Conservation (phyloP, 1,139 yeast species). For the Yarrowia galli region DNA sequence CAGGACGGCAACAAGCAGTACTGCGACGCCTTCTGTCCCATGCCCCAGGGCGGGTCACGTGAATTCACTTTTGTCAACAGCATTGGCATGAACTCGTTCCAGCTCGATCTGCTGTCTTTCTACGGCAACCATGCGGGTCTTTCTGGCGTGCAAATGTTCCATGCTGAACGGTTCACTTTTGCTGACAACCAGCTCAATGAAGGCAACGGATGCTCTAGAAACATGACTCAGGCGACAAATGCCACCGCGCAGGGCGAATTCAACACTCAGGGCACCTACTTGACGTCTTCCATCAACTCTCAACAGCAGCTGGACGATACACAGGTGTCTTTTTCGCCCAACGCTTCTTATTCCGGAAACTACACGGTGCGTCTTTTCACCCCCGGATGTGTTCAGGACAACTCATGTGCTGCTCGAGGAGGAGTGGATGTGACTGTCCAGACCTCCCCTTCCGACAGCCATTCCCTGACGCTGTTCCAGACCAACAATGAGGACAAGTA, state of each 20-base stretch:
- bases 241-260: slow-evolving; percentile 45
- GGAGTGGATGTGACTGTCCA: slow-evolving; percentile 76
- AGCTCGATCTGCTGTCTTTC: slow-evolving; percentile 71
- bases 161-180: slow-evolving; percentile 59
- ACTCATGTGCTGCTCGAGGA: slow-evolving; percentile 74
- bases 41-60: slow-evolving; percentile 55
- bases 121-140: slow-evolving; percentile 75
- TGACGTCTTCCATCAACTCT: slow-evolving; percentile 52
- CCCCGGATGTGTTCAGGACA: slow-evolving; percentile 82
- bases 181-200: slow-evolving; percentile 79
- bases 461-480: slow-evolving; percentile 63
- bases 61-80: slow-evolving; percentile 83
- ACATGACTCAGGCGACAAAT: slow-evolving; percentile 47
- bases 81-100: slow-evolving; percentile 66
- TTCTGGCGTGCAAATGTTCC: slow-evolving; percentile 76
- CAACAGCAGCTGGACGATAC: slow-evolving; percentile 51
- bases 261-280: slow-evolving; percentile 48
- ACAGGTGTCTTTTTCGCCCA: slow-evolving; percentile 70
- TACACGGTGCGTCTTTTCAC: slow-evolving; percentile 78
- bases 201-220: slow-evolving; percentile 56
- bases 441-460: slow-evolving; percentile 53
- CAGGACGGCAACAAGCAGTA: slow-evolving; percentile 48
- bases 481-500: slow-evolving; percentile 81
- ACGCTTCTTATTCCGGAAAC: slow-evolving; percentile 74
- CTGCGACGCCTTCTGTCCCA: slow-evolving; percentile 93